Evolutionary conservation across 2,329 filamentous ascomycete genomes (phyloP).

Genomic region (Epichloe sibirici): DNA sequence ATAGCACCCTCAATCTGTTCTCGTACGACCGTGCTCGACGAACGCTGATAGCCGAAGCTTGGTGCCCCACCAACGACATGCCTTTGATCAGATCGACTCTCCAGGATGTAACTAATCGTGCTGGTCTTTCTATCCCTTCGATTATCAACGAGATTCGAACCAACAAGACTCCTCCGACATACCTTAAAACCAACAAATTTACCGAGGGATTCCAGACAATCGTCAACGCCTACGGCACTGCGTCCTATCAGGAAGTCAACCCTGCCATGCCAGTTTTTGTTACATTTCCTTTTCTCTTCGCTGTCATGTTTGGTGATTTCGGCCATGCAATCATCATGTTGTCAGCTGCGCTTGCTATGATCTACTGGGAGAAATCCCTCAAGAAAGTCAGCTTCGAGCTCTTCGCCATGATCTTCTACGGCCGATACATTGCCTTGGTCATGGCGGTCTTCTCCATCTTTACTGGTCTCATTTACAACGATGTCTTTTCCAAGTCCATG

Average conservation of each 20-base stretch:
- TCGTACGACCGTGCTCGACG: constrained; percentile 93
- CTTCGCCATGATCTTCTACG: constrained; percentile 97
- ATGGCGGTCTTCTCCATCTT: constrained; percentile 97
- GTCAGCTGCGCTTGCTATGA: constrained; percentile 75
- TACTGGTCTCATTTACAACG: constrained; percentile 95
- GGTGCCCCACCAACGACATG: constrained; percentile 88
- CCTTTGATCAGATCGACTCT: constrained; percentile 83
- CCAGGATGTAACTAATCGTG: constrained; percentile 91
- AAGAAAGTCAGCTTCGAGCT: constrained; percentile 90
- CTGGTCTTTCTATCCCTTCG: constrained; percentile 90
- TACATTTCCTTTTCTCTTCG: constrained; percentile 98
- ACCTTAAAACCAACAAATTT: constrained; percentile 96
- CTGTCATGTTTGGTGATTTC: constrained; percentile 99
- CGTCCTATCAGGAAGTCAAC: constrained; percentile 95
- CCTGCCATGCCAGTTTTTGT: constrained; percentile 90
- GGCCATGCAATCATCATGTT: constrained; percentile 90
- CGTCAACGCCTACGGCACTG: constrained; percentile 94
- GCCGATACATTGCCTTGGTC: constrained; percentile 94
- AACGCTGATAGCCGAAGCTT: constrained; percentile 93
- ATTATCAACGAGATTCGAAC: constrained; percentile 97
- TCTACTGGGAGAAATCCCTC: constrained; percentile 86
- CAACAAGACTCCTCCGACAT: constrained; percentile 94
- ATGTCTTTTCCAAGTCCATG: constrained; percentile 88
- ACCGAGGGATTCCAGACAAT: constrained; percentile 98
- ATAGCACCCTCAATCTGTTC: constrained; percentile 88